Evolutionary conservation across 352 stramenopile species (phyloP), one percentile per base, ranked within the genome.

Genomic region (Poterioochromonas sp.): DNA sequence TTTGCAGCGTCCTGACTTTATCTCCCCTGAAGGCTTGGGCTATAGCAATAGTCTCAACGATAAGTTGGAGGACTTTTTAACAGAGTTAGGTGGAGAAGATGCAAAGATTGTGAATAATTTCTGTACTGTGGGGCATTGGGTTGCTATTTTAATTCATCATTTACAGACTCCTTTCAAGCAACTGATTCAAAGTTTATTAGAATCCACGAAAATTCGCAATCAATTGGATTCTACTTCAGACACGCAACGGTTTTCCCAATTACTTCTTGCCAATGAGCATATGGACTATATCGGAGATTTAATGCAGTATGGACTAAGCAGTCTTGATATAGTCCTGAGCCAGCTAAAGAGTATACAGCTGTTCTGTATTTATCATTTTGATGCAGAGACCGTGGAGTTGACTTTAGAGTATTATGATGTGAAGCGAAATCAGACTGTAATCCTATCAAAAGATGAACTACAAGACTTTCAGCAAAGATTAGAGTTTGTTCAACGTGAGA

Each of bases 401-500:
- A 54, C 37, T 40, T 79, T 81, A 47, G 29, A n/a, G 53, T 83
- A 78, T 0, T 68, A 37, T 73, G 69, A 77, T 77, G 78, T 37
- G 35, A 81, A 78, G 51, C 37, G 79, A 29, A 44, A 81, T 26
- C 29, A 79, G 39, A 20, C 43, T 8, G 65, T 78, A 39, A 65
- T 54, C 12, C 82, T 85, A 74, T 29, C n/a, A 0, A 76, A 81
- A 49, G 58, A 80, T 26, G 76, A 86, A 43, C 70, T 86, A 22
- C 54, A 79, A 54, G 77, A 83, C 47, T 82, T 86, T 78, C 51
- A 84, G 26, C 79, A 81, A 70, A 65, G 83, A 60, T 79, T 86
- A 47, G 80, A 81, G 2, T 86, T 86, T 79, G 63, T 84, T 49
- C 79, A 82, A 41, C 77, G 84, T 41, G 77, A 81, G 20, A 76